These are phyloP conservation scores for Taiozyma sp. DNA, from an alignment of 1,139 yeast species.

Conservation along the genomic window DNA sequence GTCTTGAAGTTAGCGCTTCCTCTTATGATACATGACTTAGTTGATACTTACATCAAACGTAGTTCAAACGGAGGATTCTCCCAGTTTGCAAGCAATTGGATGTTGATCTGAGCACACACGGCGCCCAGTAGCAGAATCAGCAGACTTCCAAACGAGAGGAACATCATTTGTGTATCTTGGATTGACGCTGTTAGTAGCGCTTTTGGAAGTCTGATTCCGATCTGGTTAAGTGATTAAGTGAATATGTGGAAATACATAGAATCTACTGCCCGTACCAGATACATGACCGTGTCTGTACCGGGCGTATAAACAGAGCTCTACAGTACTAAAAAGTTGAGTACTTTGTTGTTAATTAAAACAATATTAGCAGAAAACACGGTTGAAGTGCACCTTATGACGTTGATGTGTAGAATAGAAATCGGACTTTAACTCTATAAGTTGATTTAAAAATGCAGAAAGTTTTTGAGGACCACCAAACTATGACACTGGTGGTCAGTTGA, in stretches of 20 bases:
- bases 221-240: not conserved
- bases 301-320: not conserved
- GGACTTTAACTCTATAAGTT: not conserved
- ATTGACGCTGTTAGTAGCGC: not conserved
- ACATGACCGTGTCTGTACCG: not conserved
- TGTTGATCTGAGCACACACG: conserved; percentile 11
- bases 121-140: not conserved
- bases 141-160: not conserved
- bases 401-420: not conserved
- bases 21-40: not conserved
- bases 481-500: not conserved
- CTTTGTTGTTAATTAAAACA: not conserved
- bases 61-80: conserved; percentile 38
- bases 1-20: not conserved
- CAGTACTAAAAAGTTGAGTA: not conserved
- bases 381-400: conserved; percentile 1
- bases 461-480: not conserved
- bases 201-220: not conserved
- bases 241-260: not conserved
- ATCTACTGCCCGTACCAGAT: not conserved
- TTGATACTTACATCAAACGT: conserved; percentile 36
- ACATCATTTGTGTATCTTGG: not conserved
- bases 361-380: conserved; percentile 1
- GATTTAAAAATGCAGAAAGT: not conserved
- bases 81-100: conserved; percentile 28